Conservation (phyloP, 768 basidiomycete species). For the Leccinum arenicola region DNA sequence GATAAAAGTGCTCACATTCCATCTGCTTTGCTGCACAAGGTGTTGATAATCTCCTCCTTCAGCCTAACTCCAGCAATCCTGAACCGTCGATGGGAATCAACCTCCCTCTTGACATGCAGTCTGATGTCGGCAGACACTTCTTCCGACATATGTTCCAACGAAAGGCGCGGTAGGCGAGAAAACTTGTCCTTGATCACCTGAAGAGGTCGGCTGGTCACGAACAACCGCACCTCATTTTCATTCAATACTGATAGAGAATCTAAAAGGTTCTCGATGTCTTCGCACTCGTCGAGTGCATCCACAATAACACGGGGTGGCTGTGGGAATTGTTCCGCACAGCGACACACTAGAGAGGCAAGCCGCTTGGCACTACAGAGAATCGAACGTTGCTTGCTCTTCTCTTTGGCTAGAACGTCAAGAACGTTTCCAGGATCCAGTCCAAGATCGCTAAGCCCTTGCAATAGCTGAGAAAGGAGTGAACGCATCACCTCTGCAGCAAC, state of each 20-base stretch:
- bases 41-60: constrained; percentile 4
- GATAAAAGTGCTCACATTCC: constrained; percentile 7
- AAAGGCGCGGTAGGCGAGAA: background rate
- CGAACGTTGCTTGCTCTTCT: background rate
- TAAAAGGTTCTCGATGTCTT: constrained; percentile 2
- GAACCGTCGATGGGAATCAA: constrained; percentile 8
- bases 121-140: constrained; percentile 2
- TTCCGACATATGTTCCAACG: constrained; percentile 3
- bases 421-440: background rate
- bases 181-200: constrained; percentile 11
- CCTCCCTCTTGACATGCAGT: constrained; percentile 2
- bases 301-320: constrained; percentile 7
- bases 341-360: background rate
- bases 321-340: background rate
- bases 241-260: background rate
- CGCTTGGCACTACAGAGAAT: background rate
- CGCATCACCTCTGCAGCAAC: background rate
- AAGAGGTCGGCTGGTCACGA: constrained; percentile 3
- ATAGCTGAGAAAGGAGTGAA: background rate
- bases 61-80: background rate
- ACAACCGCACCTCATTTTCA: background rate
- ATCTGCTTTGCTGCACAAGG: constrained; percentile 1
- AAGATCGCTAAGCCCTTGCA: background rate
- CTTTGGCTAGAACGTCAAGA: background rate
- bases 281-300: constrained; percentile 20